phyloP scores from a whole-genome alignment of 495 filamentous ascomycete species.

The Talaromyces stipitatus region DNA sequence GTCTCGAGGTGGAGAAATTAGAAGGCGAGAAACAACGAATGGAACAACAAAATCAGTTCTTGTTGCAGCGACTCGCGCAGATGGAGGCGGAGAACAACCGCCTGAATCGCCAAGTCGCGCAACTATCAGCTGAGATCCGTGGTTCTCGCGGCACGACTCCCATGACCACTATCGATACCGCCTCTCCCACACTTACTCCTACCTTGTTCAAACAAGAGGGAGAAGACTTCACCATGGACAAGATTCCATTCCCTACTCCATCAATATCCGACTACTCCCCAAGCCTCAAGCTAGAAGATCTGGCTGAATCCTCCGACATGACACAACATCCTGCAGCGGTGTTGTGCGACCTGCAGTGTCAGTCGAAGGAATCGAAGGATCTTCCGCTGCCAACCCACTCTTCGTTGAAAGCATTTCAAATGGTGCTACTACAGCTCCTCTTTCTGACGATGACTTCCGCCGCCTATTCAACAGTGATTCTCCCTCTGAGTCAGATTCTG shows the following conservation, averaged over 20 bases:
- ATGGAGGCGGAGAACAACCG: slow-evolving; percentile 59
- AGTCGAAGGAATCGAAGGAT: slow-evolving; percentile 63
- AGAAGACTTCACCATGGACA: slow-evolving; percentile 41
- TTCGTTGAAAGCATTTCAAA: slow-evolving; percentile 28
- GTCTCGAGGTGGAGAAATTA: slow-evolving; percentile 84
- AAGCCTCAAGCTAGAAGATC: slow-evolving; percentile 41
- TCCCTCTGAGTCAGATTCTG: slow-evolving; percentile 64
- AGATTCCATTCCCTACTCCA: slow-evolving; percentile 42
- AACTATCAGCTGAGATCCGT: slow-evolving; percentile 53
- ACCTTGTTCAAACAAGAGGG: slow-evolving; percentile 51
- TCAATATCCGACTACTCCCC: slow-evolving; percentile 43
- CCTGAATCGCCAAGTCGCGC: slow-evolving; percentile 57
- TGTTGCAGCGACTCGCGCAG: slow-evolving; percentile 56
- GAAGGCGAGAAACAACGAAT: slow-evolving; percentile 64
- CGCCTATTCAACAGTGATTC: slow-evolving; percentile 62
- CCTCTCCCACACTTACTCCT: slow-evolving; percentile 39
- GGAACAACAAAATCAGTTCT: slow-evolving; percentile 61
- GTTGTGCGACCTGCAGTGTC: slow-evolving; percentile 99
- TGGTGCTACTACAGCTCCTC: slow-evolving; percentile 42
- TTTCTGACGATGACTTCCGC: slow-evolving; percentile 60
- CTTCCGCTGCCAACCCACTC: slow-evolving; percentile 47
- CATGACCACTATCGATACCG: slow-evolving; percentile 26
- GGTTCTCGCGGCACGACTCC: slow-evolving; percentile 37
- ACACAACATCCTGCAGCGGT: slow-evolving; percentile 99
- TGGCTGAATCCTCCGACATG: slow-evolving; percentile 72